phyloP scores from a whole-genome alignment of 2,329 filamentous ascomycete species.

The Didymella segeticola region DNA sequence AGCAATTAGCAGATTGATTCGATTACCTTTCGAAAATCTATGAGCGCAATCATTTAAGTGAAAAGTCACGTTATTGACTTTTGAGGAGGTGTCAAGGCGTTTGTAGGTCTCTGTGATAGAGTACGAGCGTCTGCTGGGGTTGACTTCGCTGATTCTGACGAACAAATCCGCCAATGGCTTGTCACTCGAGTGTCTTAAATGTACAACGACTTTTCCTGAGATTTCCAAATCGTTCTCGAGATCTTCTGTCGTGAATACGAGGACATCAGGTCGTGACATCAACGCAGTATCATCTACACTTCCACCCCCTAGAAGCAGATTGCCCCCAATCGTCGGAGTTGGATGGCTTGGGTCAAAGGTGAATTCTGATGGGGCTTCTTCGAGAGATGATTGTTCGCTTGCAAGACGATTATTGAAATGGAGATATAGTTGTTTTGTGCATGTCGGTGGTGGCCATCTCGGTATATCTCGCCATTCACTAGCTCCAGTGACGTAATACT shows the following conservation, averaged over 20 bases:
- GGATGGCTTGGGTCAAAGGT: conserved; percentile 19
- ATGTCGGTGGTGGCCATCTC: conserved; percentile 16
- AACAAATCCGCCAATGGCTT: neutral
- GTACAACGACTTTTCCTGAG: neutral
- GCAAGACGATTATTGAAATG: neutral
- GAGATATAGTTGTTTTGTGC: neutral
- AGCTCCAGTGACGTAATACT: conserved; percentile 26
- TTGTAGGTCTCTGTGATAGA: neutral
- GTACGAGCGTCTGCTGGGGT: neutral
- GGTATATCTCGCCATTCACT: conserved; percentile 17
- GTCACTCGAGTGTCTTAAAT: neutral
- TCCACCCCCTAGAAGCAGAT: conserved; percentile 11
- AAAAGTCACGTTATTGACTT: neutral
- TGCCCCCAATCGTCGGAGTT: conserved; percentile 24
- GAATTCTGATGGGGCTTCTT: conserved; percentile 7
- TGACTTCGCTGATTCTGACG: neutral
- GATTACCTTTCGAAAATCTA: neutral
- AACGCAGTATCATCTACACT: conserved; percentile 16
- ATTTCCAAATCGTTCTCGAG: neutral
- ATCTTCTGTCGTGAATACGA: neutral
- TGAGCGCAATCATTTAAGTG: neutral
- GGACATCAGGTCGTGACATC: neutral
- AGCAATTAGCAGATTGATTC: neutral
- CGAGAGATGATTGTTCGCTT: neutral
- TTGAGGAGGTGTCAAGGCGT: neutral